phyloP scores from a whole-genome alignment of 768 basidiomycete genomes.

The Austroboletus eburneus region DNA sequence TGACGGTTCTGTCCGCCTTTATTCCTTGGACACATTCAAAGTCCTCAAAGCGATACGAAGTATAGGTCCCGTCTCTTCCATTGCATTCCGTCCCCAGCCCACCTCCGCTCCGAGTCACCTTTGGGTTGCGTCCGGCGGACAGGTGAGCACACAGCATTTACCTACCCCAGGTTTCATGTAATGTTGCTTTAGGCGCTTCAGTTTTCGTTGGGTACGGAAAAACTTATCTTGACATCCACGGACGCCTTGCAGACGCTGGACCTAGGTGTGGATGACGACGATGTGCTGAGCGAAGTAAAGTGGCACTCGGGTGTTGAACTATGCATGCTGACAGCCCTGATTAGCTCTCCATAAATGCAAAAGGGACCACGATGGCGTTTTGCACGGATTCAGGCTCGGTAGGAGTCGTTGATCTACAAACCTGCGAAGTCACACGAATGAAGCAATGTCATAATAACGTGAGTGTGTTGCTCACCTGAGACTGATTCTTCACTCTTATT shows the following conservation, averaged over 20 bases:
- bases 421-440: conserved; percentile 49
- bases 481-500: conserved; percentile 2
- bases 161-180: neutral
- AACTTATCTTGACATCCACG: conserved; percentile 49
- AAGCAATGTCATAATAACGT: conserved; percentile 62
- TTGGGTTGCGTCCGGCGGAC: conserved; percentile 65
- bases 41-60: conserved; percentile 61
- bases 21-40: conserved; percentile 54
- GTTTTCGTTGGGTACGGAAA: conserved; percentile 43
- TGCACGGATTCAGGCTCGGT: conserved; percentile 66
- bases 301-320: neutral
- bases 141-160: conserved; percentile 34
- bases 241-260: conserved; percentile 48
- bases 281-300: conserved; percentile 65
- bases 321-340: conserved; percentile 34
- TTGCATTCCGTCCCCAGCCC: conserved; percentile 43
- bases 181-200: conserved; percentile 25
- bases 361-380: conserved; percentile 56
- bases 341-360: conserved; percentile 60
- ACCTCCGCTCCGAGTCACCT: conserved; percentile 45
- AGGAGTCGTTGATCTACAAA: conserved; percentile 59
- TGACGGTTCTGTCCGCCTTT: conserved; percentile 68
- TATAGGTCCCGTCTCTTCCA: conserved; percentile 60
- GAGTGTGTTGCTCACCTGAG: conserved; percentile 18
- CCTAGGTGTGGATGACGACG: conserved; percentile 48